Evolutionary conservation across 2,329 filamentous ascomycete species (phyloP), one percentile per base, ranked within the genome.

Genomic region (Periconia macrospinosa): DNA sequence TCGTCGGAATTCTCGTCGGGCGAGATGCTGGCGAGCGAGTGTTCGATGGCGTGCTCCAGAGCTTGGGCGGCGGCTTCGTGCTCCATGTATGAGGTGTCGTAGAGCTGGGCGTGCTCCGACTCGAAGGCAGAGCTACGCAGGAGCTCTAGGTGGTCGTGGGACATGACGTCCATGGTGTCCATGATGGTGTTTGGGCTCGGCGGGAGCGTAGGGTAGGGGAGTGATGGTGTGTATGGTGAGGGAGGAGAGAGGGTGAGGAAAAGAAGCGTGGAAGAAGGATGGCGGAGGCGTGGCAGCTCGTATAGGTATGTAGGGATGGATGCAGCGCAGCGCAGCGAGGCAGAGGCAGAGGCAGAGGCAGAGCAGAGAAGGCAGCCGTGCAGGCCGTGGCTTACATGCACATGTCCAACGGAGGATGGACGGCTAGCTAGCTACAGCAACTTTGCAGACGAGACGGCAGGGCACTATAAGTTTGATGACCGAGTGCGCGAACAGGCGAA

Each of bases 61-160:
- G 67, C 69, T 51, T 66, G 49, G 30, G 69, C 70, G 47, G 70
- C 69, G 40, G 66, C 65, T 47, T 70, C 69, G 35, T 73, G 70
- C 55, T 73, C 68, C 53, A 63, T 59, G 47, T 70, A 73, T 8
- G 69, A 71, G 18, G 62, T 62, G 58, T 73, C 70, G 61, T 72
- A 73, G 53, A 71, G 64, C 65, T 69, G 71, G 49, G 70, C 69
- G 52, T 73, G 70, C 52, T 73, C 70, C 13, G 61, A 66, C 53
- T 73, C 70, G 49, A 73, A 73, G 47, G 70, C 70, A 6, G 69
- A 72, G 55, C 70, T 72, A 50, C 70, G 62, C 43, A 73, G 49
- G 44, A 72, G 56, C 56, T 70, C 66, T 20, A 73, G 68, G 42
- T 71, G 63, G 30, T 71, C 66, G 52, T 44, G 65, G 15, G 63